These are phyloP conservation scores for Diplocarpon mali DNA, from an alignment of 2,329 filamentous ascomycete genomes.

Conservation along the genomic window DNA sequence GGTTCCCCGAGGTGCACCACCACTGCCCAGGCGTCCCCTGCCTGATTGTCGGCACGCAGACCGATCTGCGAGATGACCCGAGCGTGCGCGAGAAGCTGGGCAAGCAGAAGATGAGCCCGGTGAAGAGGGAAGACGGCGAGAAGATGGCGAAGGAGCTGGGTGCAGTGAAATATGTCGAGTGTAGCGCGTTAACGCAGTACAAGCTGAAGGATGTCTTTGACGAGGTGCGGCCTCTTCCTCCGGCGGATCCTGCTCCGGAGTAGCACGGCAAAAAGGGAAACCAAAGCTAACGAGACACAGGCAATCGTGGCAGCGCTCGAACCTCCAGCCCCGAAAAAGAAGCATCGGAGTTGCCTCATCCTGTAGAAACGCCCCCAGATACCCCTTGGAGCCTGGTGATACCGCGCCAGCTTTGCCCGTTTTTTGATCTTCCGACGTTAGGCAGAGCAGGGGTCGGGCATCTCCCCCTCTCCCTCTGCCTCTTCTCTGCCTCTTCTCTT, in stretches of 20 bases:
- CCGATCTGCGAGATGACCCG: slow-evolving; percentile 83
- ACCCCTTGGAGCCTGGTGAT: background rate
- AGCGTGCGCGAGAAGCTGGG: slow-evolving; percentile 81
- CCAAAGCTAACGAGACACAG: slow-evolving; percentile 34
- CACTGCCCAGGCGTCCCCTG: slow-evolving; percentile 97
- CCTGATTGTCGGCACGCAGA: slow-evolving; percentile 95
- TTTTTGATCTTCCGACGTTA: too few relatives aligned
- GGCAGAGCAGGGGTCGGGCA: too few relatives aligned
- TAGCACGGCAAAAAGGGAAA: too few relatives aligned
- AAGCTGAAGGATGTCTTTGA: slow-evolving; percentile 99
- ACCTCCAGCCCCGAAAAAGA: slow-evolving; percentile 74
- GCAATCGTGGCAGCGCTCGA: slow-evolving; percentile 93
- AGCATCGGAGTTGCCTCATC: slow-evolving; percentile 56
- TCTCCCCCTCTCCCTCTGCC: too few relatives aligned
- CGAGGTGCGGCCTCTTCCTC: slow-evolving; percentile 52
- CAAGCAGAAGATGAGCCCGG: slow-evolving; percentile 93
- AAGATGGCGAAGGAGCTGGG: slow-evolving; percentile 95
- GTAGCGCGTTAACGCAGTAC: slow-evolving; percentile 94
- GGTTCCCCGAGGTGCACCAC: slow-evolving; percentile 97
- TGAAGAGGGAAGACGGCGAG: slow-evolving; percentile 86
- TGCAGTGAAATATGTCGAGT: slow-evolving; percentile 97
- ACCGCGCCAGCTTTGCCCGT: background rate
- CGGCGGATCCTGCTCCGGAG: background rate
- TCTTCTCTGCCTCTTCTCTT: too few relatives aligned
- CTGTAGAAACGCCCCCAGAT: slow-evolving; percentile 35